Base-by-base conservation (phyloP, 2,329 filamentous ascomycete species). In the Ophiosphaerella narmari region DNA sequence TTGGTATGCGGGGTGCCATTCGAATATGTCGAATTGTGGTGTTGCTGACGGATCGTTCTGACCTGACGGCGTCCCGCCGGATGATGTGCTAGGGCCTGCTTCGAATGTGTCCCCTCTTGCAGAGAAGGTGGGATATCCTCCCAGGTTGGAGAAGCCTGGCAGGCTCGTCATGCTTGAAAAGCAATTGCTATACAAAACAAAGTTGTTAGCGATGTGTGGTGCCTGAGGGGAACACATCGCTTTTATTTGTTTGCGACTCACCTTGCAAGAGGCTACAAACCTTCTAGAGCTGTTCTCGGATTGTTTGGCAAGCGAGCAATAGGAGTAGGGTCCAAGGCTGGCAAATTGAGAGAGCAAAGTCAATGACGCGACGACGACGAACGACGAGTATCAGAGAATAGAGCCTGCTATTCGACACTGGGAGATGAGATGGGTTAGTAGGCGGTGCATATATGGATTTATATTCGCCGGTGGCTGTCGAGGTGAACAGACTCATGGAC, bases 1-100 rank as follows among this genome's bases (percentile, higher is more conserved):
- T 74, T 94, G 88, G 72, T 95, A 96, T 52, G 89, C 88, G 8
- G 90, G 89, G 71, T 96, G 89, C 94, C 94, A 97, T 53, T 91
- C 89, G 70, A 97, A 88, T 57, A 97, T 89, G 73, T 93, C 89
- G 74, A 92, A 85, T 54, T 79, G 76, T 5, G 68, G 66, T 35
- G 61, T 48, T 24, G 59, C 50, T 14, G 63, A 46, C 14, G 58
- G 37, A 36, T 55, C 34, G 29, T 34, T 62, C 39, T 56, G 61
- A n/a, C 48, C 54, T 9, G 63, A 59, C 2, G 60, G 62, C 14
- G 66, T 67, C 12, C 51, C 58, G 14, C 59, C 66, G 1, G 66
- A 63, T 7, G 59, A 63, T 14, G 61, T 58, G 46, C 56, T 62
- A 23, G 52, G 51, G 24, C 53, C 65, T 39, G 50, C 64, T 36